phyloP scores from a whole-genome alignment of 2,329 filamentous ascomycete genomes.

The Penicillium brevicompactum region DNA sequence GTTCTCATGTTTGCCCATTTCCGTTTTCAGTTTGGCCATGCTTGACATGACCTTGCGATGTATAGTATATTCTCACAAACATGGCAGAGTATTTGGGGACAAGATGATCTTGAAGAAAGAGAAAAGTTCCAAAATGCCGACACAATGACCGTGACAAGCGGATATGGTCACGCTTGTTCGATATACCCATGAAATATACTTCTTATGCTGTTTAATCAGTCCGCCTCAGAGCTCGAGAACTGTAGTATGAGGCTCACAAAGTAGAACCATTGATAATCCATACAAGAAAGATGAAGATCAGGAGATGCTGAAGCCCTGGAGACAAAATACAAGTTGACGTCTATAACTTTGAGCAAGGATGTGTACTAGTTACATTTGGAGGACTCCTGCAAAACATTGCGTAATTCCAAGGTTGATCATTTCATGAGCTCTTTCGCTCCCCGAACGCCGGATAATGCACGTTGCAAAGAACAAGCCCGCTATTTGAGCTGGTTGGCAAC shows the following conservation, averaged over 20 bases:
- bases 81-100: constrained; percentile 6
- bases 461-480: constrained; percentile 13
- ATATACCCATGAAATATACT: constrained; percentile 36
- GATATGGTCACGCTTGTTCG: constrained; percentile 24
- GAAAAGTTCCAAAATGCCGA: constrained; percentile 15
- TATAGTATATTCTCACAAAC: constrained; percentile 22
- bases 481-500: constrained; percentile 58
- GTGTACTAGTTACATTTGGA: constrained; percentile 1
- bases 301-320: too few species aligned
- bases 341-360: background rate
- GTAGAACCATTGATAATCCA: too few species aligned
- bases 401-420: background rate
- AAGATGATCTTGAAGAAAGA: constrained; percentile 9
- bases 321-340: too few species aligned
- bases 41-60: constrained; percentile 12
- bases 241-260: too few species aligned
- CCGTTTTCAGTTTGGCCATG: constrained; percentile 10
- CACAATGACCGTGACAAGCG: constrained; percentile 14
- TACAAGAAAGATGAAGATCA: too few species aligned
- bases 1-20: constrained; percentile 9
- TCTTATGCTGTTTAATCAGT: background rate
- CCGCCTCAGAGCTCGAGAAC: too few species aligned
- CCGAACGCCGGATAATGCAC: constrained; percentile 13
- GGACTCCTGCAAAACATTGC: background rate
- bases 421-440: constrained; percentile 3